A percentile compares a stretch with the other conserved stretches of the same genome.
Evolutionary conservation across 2,329 filamentous ascomycete species (phyloP).

Genomic region (Myrmaecium sp.): DNA sequence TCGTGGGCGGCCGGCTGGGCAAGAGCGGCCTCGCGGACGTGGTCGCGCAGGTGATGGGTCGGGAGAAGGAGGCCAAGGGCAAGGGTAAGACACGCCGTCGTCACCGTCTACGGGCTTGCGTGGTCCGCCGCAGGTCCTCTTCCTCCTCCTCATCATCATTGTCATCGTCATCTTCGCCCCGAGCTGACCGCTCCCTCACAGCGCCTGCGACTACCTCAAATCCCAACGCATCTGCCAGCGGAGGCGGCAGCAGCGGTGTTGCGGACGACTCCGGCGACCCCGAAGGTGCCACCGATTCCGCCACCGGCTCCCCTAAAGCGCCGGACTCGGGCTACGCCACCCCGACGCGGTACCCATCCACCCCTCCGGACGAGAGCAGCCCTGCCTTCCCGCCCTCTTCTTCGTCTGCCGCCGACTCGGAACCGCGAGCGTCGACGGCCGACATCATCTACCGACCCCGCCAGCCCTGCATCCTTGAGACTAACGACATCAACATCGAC

Average conservation of each 20-base stretch:
- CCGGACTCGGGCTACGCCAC: background rate
- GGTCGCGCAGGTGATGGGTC: slow-evolving; percentile 27
- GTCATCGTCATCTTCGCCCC: too few species aligned
- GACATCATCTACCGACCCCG: slow-evolving; percentile 65
- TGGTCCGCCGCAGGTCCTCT: too few species aligned
- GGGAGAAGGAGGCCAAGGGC: slow-evolving; percentile 11
- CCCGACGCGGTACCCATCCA: background rate
- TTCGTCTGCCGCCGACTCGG: background rate
- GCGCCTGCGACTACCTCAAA: background rate
- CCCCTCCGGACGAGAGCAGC: slow-evolving; percentile 6
- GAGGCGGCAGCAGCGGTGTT: background rate
- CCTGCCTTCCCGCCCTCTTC: slow-evolving; percentile 9
- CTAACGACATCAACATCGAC: slow-evolving; percentile 78
- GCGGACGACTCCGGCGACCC: slow-evolving; percentile 1
- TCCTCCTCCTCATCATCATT: too few species aligned
- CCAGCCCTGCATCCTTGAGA: slow-evolving; percentile 51
- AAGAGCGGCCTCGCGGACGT: slow-evolving; percentile 24
- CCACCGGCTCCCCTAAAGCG: slow-evolving; percentile 1
- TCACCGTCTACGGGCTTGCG: slow-evolving; percentile 3
- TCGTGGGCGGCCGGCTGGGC: slow-evolving; percentile 40
- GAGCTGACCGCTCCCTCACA: too few species aligned
- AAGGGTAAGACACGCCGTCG: slow-evolving; percentile 4
- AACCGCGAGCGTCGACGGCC: background rate
- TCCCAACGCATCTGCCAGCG: background rate
- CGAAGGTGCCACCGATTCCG: background rate